Evolutionary conservation across 306 rosid genomes (phyloP).

Genomic region (Begonia loranthoides): DNA sequence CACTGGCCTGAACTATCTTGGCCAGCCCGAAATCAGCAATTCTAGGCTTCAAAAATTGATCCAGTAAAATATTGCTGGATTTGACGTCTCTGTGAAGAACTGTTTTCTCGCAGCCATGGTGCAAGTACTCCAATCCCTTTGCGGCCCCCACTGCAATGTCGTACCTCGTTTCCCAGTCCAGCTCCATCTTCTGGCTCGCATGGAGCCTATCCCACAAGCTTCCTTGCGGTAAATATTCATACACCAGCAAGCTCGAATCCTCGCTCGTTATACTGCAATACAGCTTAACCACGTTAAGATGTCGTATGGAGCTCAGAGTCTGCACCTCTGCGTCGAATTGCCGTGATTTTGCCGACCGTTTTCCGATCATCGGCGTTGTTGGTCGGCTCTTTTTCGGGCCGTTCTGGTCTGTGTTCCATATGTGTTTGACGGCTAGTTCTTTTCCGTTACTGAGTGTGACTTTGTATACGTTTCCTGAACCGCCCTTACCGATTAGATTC

Average conservation of each 20-base stretch:
- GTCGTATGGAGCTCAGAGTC: slow-evolving; percentile 75
- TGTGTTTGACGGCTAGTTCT: slow-evolving; percentile 84
- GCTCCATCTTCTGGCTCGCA: slow-evolving; percentile 43
- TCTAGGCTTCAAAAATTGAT: slow-evolving; percentile 74
- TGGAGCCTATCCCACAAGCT: slow-evolving; percentile 88
- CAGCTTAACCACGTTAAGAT: slow-evolving; percentile 87
- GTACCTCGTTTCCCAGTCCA: slow-evolving; percentile 80
- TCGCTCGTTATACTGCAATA: slow-evolving; percentile 82
- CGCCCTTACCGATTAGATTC: slow-evolving; percentile 83
- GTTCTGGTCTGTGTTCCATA: slow-evolving; percentile 43
- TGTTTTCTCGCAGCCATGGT: slow-evolving; percentile 67
- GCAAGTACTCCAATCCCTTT: slow-evolving; percentile 84
- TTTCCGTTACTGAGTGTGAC: slow-evolving; percentile 48
- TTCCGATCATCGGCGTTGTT: slow-evolving; percentile 40
- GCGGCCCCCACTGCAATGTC: slow-evolving; percentile 82
- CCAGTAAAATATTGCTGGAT: slow-evolving; percentile 81
- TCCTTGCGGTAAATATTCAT: slow-evolving; percentile 76
- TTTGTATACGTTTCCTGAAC: slow-evolving; percentile 80
- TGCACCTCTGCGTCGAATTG: slow-evolving; percentile 79
- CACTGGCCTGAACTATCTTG: slow-evolving; percentile 41
- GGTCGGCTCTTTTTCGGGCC: slow-evolving; percentile 22
- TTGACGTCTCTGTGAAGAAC: slow-evolving; percentile 89
- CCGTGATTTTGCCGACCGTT: slow-evolving; percentile 23
- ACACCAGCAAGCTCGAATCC: slow-evolving; percentile 82
- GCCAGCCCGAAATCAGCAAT: slow-evolving; percentile 93